Percentiles rank a stretch among this genome's conserved stretches.
phyloP scores from a whole-genome alignment of 225 moss, liverwort and hornwort species.

The Marchantia polymorpha region DNA sequence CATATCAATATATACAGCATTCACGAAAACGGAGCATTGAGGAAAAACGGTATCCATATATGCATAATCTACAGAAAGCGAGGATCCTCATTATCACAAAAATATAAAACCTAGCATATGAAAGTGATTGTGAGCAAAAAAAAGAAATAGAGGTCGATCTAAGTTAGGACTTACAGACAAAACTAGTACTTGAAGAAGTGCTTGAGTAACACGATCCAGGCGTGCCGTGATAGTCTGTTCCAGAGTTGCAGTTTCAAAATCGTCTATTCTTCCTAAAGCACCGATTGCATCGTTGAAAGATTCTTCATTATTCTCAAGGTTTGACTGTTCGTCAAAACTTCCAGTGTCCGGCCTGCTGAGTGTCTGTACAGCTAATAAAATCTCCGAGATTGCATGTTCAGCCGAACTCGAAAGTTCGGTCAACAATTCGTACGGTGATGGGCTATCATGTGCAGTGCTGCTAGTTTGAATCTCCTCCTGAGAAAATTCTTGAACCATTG shows the following conservation, averaged over 20 bases:
- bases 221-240: conserved; percentile 63
- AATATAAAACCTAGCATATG: too few species aligned
- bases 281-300: conserved; percentile 37
- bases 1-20: too few species aligned
- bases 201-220: conserved; percentile 52
- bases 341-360: conserved; percentile 31
- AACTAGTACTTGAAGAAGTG: conserved; percentile 44
- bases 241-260: conserved; percentile 51
- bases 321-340: neutral
- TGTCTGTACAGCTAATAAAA: conserved; percentile 69
- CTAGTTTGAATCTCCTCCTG: conserved; percentile 27
- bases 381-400: conserved; percentile 57
- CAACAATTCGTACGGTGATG: conserved; percentile 26
- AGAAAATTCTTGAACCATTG: conserved; percentile 54
- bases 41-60: too few species aligned
- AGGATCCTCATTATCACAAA: too few species aligned
- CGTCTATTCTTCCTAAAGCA: conserved; percentile 51
- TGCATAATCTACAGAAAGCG: too few species aligned
- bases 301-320: neutral
- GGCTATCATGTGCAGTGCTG: conserved; percentile 22
- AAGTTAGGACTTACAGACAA: conserved; percentile 19
- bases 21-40: too few species aligned
- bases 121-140: too few species aligned
- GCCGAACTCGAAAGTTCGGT: conserved; percentile 41
- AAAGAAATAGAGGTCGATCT: too few species aligned